Evolutionary conservation across 352 stramenopile species (phyloP).

Genomic region (Phytopythium sindhum): DNA sequence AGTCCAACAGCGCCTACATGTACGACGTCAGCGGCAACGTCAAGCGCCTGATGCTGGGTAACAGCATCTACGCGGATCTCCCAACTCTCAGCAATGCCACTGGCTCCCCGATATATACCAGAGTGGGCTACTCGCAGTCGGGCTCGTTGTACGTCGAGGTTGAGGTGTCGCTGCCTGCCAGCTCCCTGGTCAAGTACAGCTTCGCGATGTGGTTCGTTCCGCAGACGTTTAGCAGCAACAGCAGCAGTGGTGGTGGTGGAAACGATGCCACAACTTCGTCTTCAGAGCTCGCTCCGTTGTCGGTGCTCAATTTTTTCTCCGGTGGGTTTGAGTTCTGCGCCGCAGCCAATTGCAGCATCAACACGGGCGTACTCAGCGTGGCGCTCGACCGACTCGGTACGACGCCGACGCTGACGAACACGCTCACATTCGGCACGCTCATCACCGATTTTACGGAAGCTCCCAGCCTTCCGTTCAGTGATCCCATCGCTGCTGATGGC

Average conservation of each 20-base stretch:
- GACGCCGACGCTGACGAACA: background rate
- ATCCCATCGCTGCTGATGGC: background rate
- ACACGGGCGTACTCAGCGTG: constrained; percentile 12
- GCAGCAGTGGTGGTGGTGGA: background rate
- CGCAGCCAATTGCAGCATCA: constrained; percentile 12
- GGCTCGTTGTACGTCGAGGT: background rate
- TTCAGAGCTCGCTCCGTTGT: background rate
- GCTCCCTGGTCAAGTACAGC: constrained; percentile 1
- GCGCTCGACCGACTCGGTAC: constrained; percentile 11
- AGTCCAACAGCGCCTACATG: background rate
- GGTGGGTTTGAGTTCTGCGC: constrained; percentile 21
- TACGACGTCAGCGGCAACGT: background rate
- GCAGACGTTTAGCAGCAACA: background rate
- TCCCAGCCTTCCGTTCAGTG: constrained; percentile 7
- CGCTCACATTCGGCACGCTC: background rate
- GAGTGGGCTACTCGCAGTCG: background rate
- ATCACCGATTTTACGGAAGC: constrained; percentile 2
- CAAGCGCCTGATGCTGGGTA: background rate
- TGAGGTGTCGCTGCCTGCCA: background rate
- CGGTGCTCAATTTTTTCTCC: constrained; percentile 9
- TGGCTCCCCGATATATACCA: background rate
- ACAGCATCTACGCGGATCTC: background rate
- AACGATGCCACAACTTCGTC: background rate
- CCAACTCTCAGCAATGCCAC: background rate
- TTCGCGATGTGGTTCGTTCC: constrained; percentile 2